Evolutionary conservation across 495 filamentous ascomycete species (phyloP).

Genomic region (Penicillium alfredii): DNA sequence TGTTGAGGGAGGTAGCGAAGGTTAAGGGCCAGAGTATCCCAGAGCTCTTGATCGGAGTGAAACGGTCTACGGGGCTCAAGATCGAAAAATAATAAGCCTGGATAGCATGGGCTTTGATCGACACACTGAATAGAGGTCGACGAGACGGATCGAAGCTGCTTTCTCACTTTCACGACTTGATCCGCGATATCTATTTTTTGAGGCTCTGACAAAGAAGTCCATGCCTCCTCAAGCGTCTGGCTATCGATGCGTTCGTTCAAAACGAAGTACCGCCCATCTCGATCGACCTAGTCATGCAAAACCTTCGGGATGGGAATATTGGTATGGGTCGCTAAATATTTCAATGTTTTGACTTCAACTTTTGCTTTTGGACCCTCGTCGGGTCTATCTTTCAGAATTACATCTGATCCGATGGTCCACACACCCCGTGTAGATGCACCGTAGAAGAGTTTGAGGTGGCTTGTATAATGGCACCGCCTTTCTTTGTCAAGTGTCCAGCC

Average conservation of each 20-base stretch:
- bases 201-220: slow-evolving; percentile 20
- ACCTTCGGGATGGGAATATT: slow-evolving; percentile 26
- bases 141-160: slow-evolving; percentile 23
- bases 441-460: slow-evolving; percentile 27
- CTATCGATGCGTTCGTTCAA: slow-evolving; percentile 24
- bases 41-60: slow-evolving; percentile 21
- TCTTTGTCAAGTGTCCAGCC: slow-evolving; percentile 8
- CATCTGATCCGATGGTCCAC: slow-evolving; percentile 29
- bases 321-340: slow-evolving; percentile 14
- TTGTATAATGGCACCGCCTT: slow-evolving; percentile 12
- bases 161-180: slow-evolving; percentile 19
- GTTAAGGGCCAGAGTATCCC: slow-evolving; percentile 12
- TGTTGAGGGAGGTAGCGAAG: slow-evolving; percentile 10
- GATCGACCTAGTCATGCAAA: slow-evolving; percentile 28
- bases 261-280: slow-evolving; percentile 26
- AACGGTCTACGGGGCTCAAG: slow-evolving; percentile 17
- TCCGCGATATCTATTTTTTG: slow-evolving; percentile 24
- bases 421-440: slow-evolving; percentile 19
- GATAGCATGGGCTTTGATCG: slow-evolving; percentile 18
- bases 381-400: slow-evolving; percentile 29
- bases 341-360: slow-evolving; percentile 22
- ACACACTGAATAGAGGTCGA: slow-evolving; percentile 20
- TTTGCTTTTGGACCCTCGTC: slow-evolving; percentile 23
- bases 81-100: slow-evolving; percentile 18
- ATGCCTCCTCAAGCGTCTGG: slow-evolving; percentile 28